Conservation (phyloP, 495 filamentous ascomycete species). For the Viridothelium virens region DNA sequence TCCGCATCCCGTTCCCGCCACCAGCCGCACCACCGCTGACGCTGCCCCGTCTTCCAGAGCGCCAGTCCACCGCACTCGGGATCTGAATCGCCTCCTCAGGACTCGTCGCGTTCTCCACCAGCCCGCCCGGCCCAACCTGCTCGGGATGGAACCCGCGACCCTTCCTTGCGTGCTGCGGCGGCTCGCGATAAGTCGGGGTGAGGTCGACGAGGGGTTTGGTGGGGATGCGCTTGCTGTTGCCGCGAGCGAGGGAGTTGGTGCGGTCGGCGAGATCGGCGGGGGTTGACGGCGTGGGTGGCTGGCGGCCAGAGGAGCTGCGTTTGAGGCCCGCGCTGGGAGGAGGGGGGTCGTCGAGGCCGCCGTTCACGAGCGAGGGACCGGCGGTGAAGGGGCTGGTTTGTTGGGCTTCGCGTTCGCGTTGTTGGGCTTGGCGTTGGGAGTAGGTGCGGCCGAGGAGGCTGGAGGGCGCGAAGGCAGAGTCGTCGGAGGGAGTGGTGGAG, state of each 20-base stretch:
- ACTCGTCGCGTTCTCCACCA: constrained; percentile 61
- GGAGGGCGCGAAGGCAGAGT: constrained; percentile 46
- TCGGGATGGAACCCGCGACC: constrained; percentile 62
- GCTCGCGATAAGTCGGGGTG: constrained; percentile 62
- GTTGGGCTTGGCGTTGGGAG: constrained; percentile 50
- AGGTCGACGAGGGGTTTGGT: constrained; percentile 68
- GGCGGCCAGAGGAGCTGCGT: constrained; percentile 26
- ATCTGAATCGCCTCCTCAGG: constrained; percentile 46
- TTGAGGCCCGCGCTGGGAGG: constrained; percentile 23
- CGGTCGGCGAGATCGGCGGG: constrained; percentile 20
- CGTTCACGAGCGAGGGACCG: constrained; percentile 46
- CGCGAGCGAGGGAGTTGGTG: constrained; percentile 17
- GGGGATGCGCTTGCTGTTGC: constrained; percentile 23
- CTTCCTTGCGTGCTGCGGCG: constrained; percentile 60
- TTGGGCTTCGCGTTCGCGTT: constrained; percentile 45
- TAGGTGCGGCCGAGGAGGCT: constrained; percentile 59
- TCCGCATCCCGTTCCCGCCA: constrained; percentile 10
- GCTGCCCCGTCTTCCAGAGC: constrained; percentile 20
- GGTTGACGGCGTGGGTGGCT: constrained; percentile 21
- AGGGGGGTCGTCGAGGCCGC: constrained; percentile 18
- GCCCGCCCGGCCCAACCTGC: constrained; percentile 40
- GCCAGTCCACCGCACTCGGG: constrained; percentile 49
- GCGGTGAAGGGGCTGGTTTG: constrained; percentile 39
- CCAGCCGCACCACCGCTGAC: constrained; percentile 21
- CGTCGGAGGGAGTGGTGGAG: constrained; percentile 28